phyloP scores from a whole-genome alignment of 1,284 basidiomycete genomes.

The Sanghuangporus weigelae region DNA sequence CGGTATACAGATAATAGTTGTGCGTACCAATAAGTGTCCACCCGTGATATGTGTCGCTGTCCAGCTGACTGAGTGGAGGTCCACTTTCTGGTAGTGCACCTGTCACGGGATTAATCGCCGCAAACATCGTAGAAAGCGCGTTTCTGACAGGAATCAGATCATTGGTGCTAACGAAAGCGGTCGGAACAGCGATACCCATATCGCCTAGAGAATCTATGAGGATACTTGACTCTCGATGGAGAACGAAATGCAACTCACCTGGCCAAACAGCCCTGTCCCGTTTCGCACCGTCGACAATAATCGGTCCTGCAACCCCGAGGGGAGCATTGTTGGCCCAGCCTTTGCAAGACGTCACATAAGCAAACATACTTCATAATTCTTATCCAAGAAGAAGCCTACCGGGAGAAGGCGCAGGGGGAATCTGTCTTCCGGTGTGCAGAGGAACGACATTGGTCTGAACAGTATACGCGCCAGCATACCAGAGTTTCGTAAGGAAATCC shows the following conservation, averaged over 20 bases:
- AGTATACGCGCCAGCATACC: slow-evolving; percentile 59
- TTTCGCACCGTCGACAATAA: slow-evolving; percentile 60
- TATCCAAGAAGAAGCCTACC: slow-evolving; percentile 20
- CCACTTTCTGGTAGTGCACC: slow-evolving; percentile 55
- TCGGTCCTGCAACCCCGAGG: slow-evolving; percentile 51
- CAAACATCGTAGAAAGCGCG: slow-evolving; percentile 54
- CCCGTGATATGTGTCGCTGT: slow-evolving; percentile 43
- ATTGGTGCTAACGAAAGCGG: slow-evolving; percentile 55
- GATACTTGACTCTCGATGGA: background rate
- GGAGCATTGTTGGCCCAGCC: slow-evolving; percentile 57
- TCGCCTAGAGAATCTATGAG: slow-evolving; percentile 34
- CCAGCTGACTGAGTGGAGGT: slow-evolving; percentile 49
- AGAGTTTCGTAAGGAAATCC: slow-evolving; percentile 52
- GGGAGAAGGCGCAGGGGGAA: slow-evolving; percentile 37
- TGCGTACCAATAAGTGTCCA: slow-evolving; percentile 44
- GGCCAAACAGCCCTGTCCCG: slow-evolving; percentile 59
- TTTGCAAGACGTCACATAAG: slow-evolving; percentile 22
- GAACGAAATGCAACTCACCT: slow-evolving; percentile 27
- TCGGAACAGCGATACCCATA: slow-evolving; percentile 59
- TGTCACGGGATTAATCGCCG: slow-evolving; percentile 43
- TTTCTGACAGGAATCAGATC: slow-evolving; percentile 51
- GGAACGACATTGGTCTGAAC: slow-evolving; percentile 56
- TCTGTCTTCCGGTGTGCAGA: slow-evolving; percentile 45
- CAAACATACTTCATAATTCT: background rate
- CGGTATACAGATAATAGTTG: slow-evolving; percentile 42